Conservation (phyloP, 345 rosid species). For the Citrus sp. region DNA sequence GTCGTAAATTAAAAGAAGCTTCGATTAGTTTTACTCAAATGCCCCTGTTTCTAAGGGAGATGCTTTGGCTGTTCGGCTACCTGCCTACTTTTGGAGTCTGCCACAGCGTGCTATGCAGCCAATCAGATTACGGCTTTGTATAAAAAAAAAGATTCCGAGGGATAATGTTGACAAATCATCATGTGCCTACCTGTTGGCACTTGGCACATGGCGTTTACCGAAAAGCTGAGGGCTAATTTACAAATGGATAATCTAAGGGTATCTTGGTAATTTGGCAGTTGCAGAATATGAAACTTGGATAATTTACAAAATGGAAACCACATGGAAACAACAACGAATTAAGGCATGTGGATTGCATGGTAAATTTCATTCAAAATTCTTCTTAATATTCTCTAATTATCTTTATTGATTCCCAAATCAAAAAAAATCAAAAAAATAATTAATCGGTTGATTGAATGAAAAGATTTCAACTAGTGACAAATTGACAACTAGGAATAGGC, state of each 20-base stretch:
- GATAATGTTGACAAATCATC: not conserved
- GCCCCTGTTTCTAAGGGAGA: not conserved
- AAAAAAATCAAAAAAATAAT: too few relatives aligned
- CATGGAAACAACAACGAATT: not conserved
- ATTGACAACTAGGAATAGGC: too few relatives aligned
- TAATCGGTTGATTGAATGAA: too few relatives aligned
- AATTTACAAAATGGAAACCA: not conserved
- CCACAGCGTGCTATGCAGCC: not conserved
- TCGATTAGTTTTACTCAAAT: not conserved
- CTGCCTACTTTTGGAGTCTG: not conserved
- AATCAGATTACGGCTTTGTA: not conserved
- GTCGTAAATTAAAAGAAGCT: not conserved
- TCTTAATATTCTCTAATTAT: not conserved
- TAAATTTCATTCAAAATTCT: not conserved
- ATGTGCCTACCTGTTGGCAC: not conserved
- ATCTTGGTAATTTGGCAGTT: not conserved
- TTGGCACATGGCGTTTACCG: not conserved
- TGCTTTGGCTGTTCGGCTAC: not conserved
- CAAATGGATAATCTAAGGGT: not conserved
- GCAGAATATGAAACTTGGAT: not conserved
- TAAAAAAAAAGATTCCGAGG: not conserved
- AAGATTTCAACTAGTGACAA: too few relatives aligned
- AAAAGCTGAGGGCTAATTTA: not conserved
- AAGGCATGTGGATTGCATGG: not conserved
- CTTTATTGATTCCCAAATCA: not conserved